Conservation (phyloP, 441 rosid species). For the Dalechampia spathulata region DNA sequence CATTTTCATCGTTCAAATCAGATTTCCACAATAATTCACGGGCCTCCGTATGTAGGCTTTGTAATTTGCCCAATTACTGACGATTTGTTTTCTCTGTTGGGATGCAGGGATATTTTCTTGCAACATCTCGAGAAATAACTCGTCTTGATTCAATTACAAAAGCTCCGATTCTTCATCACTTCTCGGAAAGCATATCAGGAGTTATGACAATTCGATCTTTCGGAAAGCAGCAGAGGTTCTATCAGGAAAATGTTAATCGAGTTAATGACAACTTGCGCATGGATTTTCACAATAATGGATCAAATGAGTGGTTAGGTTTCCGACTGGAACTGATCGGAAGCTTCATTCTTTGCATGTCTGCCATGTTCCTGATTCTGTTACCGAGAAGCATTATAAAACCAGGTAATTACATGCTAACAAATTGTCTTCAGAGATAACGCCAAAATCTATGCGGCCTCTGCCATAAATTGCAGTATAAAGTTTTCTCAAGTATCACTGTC, state of each 20-base stretch:
- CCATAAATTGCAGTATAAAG: too few relatives aligned
- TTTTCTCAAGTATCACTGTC: too few relatives aligned
- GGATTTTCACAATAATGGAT: constrained; percentile 87
- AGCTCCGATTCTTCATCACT: constrained; percentile 93
- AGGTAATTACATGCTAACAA: constrained; percentile 33
- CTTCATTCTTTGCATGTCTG: constrained; percentile 65
- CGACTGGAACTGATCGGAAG: constrained; percentile 89
- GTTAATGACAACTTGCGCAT: constrained; percentile 65
- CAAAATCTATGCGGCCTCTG: not conserved
- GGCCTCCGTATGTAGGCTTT: not conserved
- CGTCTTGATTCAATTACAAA: constrained; percentile 90
- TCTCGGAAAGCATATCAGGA: constrained; percentile 90
- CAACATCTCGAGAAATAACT: constrained; percentile 79
- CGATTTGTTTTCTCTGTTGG: constrained; percentile 2
- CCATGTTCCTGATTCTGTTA: constrained; percentile 72
- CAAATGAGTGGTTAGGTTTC: constrained; percentile 91
- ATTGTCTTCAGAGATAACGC: not conserved
- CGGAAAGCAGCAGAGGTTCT: constrained; percentile 43
- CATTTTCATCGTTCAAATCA: not conserved
- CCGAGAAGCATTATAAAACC: constrained; percentile 80
- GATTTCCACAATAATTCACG: not conserved
- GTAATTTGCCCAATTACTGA: not conserved
- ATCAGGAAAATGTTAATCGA: constrained; percentile 59
- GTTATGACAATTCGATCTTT: constrained; percentile 81
- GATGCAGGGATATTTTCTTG: constrained; percentile 68